A percentile compares a stretch with the other conserved stretches of the same genome.
phyloP scores from a whole-genome alignment of 2,329 filamentous ascomycete genomes.

The Pyrenophora graminea region DNA sequence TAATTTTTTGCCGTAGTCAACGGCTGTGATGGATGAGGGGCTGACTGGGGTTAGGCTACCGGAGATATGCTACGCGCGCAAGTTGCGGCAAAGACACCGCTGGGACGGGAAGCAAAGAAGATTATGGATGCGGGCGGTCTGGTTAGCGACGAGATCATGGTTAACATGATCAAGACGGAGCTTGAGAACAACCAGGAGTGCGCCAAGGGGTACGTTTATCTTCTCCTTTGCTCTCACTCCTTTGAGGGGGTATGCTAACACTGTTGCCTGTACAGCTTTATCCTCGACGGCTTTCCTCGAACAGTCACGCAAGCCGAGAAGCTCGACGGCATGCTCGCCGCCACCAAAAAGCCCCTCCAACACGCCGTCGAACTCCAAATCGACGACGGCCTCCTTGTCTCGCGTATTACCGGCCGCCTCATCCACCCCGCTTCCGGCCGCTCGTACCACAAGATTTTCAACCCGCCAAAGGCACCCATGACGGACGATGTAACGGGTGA shows the following conservation, averaged over 20 bases:
- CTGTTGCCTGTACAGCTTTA: conserved; percentile 68
- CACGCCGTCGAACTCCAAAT: conserved; percentile 97
- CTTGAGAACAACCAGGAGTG: conserved; percentile 92
- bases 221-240: neutral
- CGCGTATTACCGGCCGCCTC: conserved; percentile 93
- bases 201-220: conserved; percentile 76
- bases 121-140: conserved; percentile 99
- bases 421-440: conserved; percentile 95
- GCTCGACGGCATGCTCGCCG: conserved; percentile 86
- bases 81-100: conserved; percentile 93
- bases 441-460: conserved; percentile 98
- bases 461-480: conserved; percentile 92
- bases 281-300: conserved; percentile 97
- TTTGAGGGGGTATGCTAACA: neutral
- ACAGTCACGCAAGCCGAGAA: conserved; percentile 94
- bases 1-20: no score
- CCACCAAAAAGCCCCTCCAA: conserved; percentile 81
- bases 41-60: conserved; percentile 69
- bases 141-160: conserved; percentile 98
- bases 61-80: conserved; percentile 99
- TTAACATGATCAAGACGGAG: conserved; percentile 99
- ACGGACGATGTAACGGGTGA: conserved; percentile 96
- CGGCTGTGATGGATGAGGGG: neutral
- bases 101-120: conserved; percentile 98
- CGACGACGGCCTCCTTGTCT: conserved; percentile 89